Base-by-base conservation (phyloP, 306 rosid genomes). In the Arachis stenosperma region DNA sequence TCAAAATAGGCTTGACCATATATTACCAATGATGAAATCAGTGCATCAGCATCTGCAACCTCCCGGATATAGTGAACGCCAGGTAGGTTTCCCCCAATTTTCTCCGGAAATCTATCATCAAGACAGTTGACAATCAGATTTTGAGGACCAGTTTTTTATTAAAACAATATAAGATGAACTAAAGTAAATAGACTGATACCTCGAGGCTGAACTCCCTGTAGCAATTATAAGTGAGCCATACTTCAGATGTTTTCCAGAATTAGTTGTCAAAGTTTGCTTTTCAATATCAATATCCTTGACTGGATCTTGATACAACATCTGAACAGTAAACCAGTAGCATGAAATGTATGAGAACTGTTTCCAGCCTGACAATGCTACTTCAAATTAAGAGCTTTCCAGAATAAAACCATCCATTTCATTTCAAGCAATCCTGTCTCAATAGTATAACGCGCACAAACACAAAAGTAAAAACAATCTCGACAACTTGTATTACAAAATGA, bases 51-150 rank as follows among this genome's bases (percentile, higher is more conserved):
- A 89, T 93, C 98, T 13, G 94, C 94, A 76, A 91, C 90, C 76
- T 93, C 96, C 64, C 98, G 94, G 63, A 93, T 83, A 79, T 91
- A 93, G 81, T 93, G 98, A 80, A 91, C 96, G 69, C 98, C 97
- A 37, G 86, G 80, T 51, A 93, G 88, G 71, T 84, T 87, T 75
- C 98, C 97, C 57, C 98, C 98, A 79, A 86, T 90, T 82, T 87
- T 90, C 67, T 86, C 97, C 0, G 97, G 97, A 82, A 93, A 84
- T 82, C 98, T 93, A 84, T 36, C 47, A 64, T 74, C 59, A 81
- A 53, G 64, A 63, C 22, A 76, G 57, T 65, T 58, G 52, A 73
- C 66, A 73, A 61, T 69, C 68, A 61, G 69, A 60, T 65, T 61
- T 67, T 77, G 74, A 39, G 15, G 65, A 64, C 40, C 81, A 75